These are phyloP conservation scores for Collybiopsis luxurians DNA, from an alignment of 768 basidiomycete genomes.

Conservation along the genomic window DNA sequence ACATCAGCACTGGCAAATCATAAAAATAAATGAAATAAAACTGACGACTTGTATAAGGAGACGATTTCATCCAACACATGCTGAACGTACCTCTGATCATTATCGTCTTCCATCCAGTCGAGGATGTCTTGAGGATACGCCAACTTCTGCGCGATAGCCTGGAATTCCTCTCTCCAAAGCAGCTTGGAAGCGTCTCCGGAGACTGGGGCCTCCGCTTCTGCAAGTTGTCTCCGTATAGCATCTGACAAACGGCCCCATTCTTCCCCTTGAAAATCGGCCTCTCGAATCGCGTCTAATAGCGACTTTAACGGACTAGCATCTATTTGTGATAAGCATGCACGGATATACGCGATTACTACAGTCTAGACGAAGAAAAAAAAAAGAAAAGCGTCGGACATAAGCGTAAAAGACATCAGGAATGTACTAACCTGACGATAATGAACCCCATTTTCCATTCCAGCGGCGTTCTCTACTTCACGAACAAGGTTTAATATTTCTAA, in stretches of 20 bases:
- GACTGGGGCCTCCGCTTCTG: constrained; percentile 14
- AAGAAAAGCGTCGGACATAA: background rate
- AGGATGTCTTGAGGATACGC: constrained; percentile 39
- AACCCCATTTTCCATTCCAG: too few relatives aligned
- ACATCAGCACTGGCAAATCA: background rate
- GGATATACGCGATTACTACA: background rate
- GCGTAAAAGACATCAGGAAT: too few relatives aligned
- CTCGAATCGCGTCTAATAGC: background rate
- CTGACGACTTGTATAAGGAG: constrained; percentile 40
- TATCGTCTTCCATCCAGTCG: constrained; percentile 58
- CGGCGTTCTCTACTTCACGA: constrained; percentile 22
- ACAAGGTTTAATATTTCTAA: constrained; percentile 36
- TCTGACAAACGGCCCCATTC: background rate
- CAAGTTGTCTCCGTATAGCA: background rate
- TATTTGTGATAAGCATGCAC: background rate
- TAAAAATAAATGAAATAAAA: background rate
- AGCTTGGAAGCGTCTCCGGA: constrained; percentile 4
- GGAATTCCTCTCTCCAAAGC: constrained; percentile 33
- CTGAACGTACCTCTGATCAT: constrained; percentile 34
- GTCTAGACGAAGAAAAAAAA: background rate
- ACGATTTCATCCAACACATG: constrained; percentile 47
- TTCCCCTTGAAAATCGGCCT: background rate
- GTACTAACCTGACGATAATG: constrained; percentile 25
- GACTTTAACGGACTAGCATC: background rate
- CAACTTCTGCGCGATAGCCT: constrained; percentile 32